Evolutionary conservation across 2,329 filamentous ascomycete genomes (phyloP).

Genomic region (Trichoderma sp.): DNA sequence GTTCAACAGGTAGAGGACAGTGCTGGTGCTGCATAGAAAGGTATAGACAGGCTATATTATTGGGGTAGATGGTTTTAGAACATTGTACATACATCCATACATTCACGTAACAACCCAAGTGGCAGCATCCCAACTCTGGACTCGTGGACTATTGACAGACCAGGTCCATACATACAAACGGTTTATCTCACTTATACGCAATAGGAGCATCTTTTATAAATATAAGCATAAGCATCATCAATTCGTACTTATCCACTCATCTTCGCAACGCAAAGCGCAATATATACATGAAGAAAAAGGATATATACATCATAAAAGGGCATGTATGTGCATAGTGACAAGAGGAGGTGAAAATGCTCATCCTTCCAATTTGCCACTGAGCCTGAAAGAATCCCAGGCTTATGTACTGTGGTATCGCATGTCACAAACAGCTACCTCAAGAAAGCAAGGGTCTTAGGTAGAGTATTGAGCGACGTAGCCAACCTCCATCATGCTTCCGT

Average conservation of each 20-base stretch:
- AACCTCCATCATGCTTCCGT: constrained; percentile 50
- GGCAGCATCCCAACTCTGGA: not conserved
- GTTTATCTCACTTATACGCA: not conserved
- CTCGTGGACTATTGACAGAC: accelerated
- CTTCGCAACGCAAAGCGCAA: not conserved
- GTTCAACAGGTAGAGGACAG: constrained; percentile 13
- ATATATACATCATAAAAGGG: constrained; percentile 13
- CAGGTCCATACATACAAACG: not conserved
- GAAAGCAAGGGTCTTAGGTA: constrained; percentile 1
- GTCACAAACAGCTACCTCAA: not conserved
- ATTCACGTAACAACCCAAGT: not conserved
- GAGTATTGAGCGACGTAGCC: constrained; percentile 47
- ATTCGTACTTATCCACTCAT: not conserved
- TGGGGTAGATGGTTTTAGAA: not conserved
- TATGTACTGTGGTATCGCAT: constrained; percentile 7
- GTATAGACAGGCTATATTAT: not conserved
- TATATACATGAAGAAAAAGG: constrained; percentile 20
- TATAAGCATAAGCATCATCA: constrained; percentile 5
- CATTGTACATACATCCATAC: not conserved
- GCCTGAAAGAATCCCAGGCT: not conserved
- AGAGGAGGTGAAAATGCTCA: not conserved
- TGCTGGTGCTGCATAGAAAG: not conserved
- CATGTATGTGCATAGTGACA: not conserved
- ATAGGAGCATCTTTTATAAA: not conserved
- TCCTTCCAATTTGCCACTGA: not conserved